Conservation (phyloP, 2,329 filamentous ascomycete species). For the Parastagonospora avenae region DNA sequence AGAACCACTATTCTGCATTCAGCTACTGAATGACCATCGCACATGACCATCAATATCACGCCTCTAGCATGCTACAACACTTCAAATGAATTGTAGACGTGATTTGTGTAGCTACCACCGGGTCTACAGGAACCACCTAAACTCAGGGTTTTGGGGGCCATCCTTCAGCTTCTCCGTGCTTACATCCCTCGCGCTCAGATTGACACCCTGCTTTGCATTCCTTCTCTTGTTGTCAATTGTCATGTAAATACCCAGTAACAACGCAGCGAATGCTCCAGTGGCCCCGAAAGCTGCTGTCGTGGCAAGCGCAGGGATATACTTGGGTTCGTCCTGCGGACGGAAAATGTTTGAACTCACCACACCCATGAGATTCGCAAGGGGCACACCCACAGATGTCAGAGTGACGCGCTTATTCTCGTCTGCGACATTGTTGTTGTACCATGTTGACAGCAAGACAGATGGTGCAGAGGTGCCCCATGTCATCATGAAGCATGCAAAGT, state of each 20-base stretch:
- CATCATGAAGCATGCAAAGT: slow-evolving; percentile 83
- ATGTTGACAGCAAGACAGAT: slow-evolving; percentile 69
- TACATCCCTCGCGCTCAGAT: slow-evolving; percentile 58
- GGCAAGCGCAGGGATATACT: slow-evolving; percentile 69
- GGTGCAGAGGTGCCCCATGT: slow-evolving; percentile 79
- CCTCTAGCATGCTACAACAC: background rate
- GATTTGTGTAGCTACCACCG: too few relatives aligned
- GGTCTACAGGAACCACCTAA: slow-evolving; percentile 50
- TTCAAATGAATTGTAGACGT: too few relatives aligned
- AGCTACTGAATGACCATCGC: background rate
- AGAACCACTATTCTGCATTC: background rate
- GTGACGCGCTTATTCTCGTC: slow-evolving; percentile 74
- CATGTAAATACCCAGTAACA: slow-evolving; percentile 67
- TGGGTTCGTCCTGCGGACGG: slow-evolving; percentile 64
- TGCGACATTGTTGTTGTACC: slow-evolving; percentile 85
- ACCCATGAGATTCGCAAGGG: slow-evolving; percentile 77
- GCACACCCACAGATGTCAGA: slow-evolving; percentile 74
- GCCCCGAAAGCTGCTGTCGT: slow-evolving; percentile 70
- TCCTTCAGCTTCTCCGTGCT: slow-evolving; percentile 53
- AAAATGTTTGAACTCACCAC: slow-evolving; percentile 73
- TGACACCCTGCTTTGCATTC: slow-evolving; percentile 61
- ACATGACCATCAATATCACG: slow-evolving; percentile 4
- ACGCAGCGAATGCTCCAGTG: slow-evolving; percentile 60
- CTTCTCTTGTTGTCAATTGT: slow-evolving; percentile 66
- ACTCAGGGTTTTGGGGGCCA: slow-evolving; percentile 50